These are phyloP conservation scores for Gloeostereum incarnatum DNA, from an alignment of 768 basidiomycete species.

Conservation along the genomic window DNA sequence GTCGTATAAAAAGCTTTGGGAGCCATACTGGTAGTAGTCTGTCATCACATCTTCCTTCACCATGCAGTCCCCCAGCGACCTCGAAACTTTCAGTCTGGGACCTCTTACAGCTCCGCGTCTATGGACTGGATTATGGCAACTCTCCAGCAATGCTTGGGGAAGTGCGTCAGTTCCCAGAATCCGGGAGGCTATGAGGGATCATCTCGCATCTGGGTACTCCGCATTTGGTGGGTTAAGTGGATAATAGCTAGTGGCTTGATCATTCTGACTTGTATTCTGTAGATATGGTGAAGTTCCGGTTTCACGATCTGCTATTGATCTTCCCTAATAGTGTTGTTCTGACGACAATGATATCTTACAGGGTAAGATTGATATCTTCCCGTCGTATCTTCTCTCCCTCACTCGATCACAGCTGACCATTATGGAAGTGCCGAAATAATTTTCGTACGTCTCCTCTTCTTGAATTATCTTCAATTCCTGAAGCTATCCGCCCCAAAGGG, in stretches of 20 bases:
- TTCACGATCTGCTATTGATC: slow-evolving; percentile 1
- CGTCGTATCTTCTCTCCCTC: slow-evolving; percentile 1
- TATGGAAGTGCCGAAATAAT: slow-evolving; percentile 79
- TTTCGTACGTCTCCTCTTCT: slow-evolving; percentile 68
- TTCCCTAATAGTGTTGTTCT: too few relatives aligned
- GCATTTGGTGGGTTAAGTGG: slow-evolving; percentile 42
- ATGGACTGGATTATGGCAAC: slow-evolving; percentile 79
- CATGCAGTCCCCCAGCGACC: slow-evolving; percentile 13
- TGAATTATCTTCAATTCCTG: slow-evolving; percentile 7
- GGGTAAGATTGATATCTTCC: slow-evolving; percentile 16
- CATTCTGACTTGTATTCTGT: slow-evolving; percentile 2
- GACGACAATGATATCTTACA: slow-evolving; percentile 9
- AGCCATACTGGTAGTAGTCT: slow-evolving; percentile 5
- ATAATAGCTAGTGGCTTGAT: too few relatives aligned
- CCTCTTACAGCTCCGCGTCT: slow-evolving; percentile 51
- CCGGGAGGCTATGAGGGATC: slow-evolving; percentile 55
- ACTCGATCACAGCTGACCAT: slow-evolving; percentile 56
- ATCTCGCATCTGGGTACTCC: slow-evolving; percentile 52
- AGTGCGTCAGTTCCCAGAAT: slow-evolving; percentile 58
- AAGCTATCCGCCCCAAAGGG: slow-evolving; percentile 37
- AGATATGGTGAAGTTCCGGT: slow-evolving; percentile 45
- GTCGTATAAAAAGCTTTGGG: slow-evolving; percentile 10
- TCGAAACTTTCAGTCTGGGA: slow-evolving; percentile 48
- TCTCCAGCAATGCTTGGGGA: slow-evolving; percentile 83
- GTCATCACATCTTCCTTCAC: slow-evolving; percentile 6